Base-by-base conservation (phyloP, 331 rosid species). In the Phaseolus coccineus region DNA sequence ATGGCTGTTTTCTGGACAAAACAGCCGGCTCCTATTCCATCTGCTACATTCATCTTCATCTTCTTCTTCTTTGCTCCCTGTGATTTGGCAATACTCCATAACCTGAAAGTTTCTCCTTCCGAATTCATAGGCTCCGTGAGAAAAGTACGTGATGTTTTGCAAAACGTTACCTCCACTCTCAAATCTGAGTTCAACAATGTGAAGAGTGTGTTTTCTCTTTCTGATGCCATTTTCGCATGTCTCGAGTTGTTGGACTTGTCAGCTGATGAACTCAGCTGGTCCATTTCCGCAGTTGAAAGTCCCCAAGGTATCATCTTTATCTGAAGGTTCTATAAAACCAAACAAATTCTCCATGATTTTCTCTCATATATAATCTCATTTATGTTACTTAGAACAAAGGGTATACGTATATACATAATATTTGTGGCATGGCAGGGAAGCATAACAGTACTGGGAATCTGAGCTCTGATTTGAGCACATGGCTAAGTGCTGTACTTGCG, bases 401-500 rank as follows among this genome's bases (percentile, higher is more conserved):
- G 11, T 40, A 40, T 3, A 33, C 4, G 4, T 33, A 33, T 33
- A 4, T 33, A 33, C 3, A 4, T 40, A 40, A 40, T 40, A 48
- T 39, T 73, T 71, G 6, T 73, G 66, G 14, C 87, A 90, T 71
- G 62, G 12, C 87, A 90, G 98, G 84, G 5, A 88, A 88, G 39
- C 50, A 78, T 19, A 83, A 89, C 72, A 42, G 97, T 70, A 91
- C 93, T 0, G 94, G 98, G 55, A 77, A 91, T 39, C 15, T 87
- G 33, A 85, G 91, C 40, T 83, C 93, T 15, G 97, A 93, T 83
- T 62, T 93, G 62, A 84, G 89, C 48, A 93, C 98, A 76, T 93
- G 98, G 98, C 57, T 93, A 57, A 88, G 94, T 46, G 94, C 92
- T 2, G 85, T 89, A 19, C 79, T 88, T 1, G 82, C 87, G 1